phyloP scores from a whole-genome alignment of 768 basidiomycete species.

The Amanita brunnescens region DNA sequence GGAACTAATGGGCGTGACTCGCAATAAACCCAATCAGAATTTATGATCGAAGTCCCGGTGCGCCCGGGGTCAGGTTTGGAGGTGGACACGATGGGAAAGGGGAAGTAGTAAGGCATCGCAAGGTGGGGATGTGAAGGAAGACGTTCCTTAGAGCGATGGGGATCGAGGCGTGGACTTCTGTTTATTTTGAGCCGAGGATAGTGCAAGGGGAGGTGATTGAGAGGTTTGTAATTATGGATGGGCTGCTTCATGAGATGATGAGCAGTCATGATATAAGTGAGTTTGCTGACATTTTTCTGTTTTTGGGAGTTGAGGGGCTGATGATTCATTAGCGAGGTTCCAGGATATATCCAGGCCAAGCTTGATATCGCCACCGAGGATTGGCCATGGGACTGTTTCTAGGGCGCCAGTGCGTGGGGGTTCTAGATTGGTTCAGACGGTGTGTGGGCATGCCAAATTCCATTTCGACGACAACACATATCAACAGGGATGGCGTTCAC shows the following conservation, averaged over 20 bases:
- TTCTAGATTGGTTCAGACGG: too few species aligned
- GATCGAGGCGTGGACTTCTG: not conserved
- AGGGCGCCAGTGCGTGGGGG: too few species aligned
- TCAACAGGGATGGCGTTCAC: too few species aligned
- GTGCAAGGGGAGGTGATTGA: not conserved
- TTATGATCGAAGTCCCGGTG: not conserved
- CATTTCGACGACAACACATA: too few species aligned
- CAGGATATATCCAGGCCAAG: not conserved
- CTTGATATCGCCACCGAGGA: not conserved
- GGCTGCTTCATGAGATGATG: not conserved
- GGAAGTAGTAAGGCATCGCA: not conserved
- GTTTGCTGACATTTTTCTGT: not conserved
- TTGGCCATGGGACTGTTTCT: not conserved
- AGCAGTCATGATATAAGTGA: not conserved
- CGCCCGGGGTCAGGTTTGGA: not conserved
- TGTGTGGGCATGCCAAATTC: too few species aligned
- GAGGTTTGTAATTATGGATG: slow-evolving; percentile 1
- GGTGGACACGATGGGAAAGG: not conserved
- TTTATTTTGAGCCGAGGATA: slow-evolving; percentile 1
- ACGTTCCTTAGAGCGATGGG: not conserved
- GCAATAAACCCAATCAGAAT: not conserved
- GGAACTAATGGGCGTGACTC: not conserved
- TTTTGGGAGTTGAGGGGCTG: too few species aligned
- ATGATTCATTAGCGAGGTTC: not conserved
- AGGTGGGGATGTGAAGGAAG: slow-evolving; percentile 1